Percentiles rank a stretch among this genome's conserved stretches.
phyloP scores from a whole-genome alignment of 495 filamentous ascomycete species.

The Penicillium diatomitis region DNA sequence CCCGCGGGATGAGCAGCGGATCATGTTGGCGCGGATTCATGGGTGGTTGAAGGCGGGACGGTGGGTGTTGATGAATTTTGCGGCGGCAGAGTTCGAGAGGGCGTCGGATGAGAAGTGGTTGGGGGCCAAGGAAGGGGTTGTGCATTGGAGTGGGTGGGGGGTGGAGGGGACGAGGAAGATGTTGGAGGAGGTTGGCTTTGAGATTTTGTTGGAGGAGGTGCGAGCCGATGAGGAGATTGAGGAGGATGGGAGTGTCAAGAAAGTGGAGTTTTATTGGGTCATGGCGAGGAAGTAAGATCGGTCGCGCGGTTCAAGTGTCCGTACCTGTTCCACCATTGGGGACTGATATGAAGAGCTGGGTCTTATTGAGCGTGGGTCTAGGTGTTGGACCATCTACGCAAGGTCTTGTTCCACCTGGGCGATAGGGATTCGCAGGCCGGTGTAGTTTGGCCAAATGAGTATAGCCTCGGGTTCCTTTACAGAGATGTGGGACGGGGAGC shows the following conservation, averaged over 20 bases:
- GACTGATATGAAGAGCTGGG: too few relatives aligned
- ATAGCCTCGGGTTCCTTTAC: too few relatives aligned
- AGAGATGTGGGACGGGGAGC: too few relatives aligned
- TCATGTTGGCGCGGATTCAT: constrained; percentile 22
- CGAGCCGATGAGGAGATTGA: constrained; percentile 10
- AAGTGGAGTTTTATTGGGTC: constrained; percentile 15
- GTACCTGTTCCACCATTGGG: too few relatives aligned
- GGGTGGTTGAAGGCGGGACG: constrained; percentile 36
- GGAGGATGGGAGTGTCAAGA: neutral
- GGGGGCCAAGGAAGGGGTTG: constrained; percentile 13
- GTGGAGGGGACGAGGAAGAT: constrained; percentile 13
- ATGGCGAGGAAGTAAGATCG: constrained; percentile 10
- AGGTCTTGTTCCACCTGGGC: too few relatives aligned
- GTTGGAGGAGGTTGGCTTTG: constrained; percentile 12
- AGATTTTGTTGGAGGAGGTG: constrained; percentile 14
- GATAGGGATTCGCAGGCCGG: too few relatives aligned
- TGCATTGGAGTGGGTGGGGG: constrained; percentile 39
- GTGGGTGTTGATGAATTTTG: constrained; percentile 30
- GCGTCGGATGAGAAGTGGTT: constrained; percentile 15
- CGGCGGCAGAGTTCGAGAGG: constrained; percentile 11
- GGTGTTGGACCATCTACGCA: too few relatives aligned
- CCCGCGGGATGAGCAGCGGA: constrained; percentile 29
- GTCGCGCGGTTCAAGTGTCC: too few relatives aligned
- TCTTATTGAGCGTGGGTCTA: too few relatives aligned
- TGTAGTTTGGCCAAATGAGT: too few relatives aligned